A percentile compares a stretch with the other conserved stretches of the same genome.
phyloP scores from a whole-genome alignment of 2,329 filamentous ascomycete species.

The Cryphonectria carpinicola region DNA sequence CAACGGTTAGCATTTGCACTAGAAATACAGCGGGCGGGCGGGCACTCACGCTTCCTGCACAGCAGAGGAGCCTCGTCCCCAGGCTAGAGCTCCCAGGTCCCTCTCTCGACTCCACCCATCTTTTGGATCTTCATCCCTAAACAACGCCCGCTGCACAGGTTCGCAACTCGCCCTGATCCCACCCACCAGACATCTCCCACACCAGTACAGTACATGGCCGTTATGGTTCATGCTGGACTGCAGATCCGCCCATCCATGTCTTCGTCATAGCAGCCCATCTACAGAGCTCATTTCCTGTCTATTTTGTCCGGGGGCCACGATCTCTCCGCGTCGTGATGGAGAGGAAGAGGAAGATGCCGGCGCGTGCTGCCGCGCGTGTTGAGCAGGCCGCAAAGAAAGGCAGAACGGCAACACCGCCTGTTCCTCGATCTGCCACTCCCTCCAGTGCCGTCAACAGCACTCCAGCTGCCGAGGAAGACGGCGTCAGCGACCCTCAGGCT shows the following conservation, averaged over 20 bases:
- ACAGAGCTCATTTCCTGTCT: background rate
- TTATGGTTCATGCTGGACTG: constrained; percentile 16
- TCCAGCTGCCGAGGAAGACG: constrained; percentile 38
- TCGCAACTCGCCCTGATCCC: background rate
- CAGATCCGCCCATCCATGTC: constrained; percentile 17
- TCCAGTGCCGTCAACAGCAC: constrained; percentile 37
- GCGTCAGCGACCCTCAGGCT: constrained; percentile 21
- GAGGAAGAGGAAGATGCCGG: constrained; percentile 67
- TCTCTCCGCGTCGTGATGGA: constrained; percentile 52
- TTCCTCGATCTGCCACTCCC: constrained; percentile 53
- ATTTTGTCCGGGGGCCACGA: background rate
- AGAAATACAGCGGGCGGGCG: background rate
- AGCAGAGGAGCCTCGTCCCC: constrained; percentile 14
- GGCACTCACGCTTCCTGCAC: background rate
- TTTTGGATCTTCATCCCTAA: constrained; percentile 12
- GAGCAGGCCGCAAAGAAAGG: constrained; percentile 63
- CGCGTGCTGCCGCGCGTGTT: constrained; percentile 63
- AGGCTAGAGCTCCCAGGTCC: constrained; percentile 12
- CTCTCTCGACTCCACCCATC: constrained; percentile 10
- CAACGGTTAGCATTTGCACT: background rate
- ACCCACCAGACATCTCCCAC: background rate
- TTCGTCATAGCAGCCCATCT: constrained; percentile 16
- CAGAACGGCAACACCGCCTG: constrained; percentile 56
- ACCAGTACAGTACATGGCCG: constrained; percentile 20
- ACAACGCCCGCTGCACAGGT: constrained; percentile 4